A percentile compares a stretch with the other conserved stretches of the same genome.
phyloP scores from a whole-genome alignment of 179 eudicot genomes.

The Beta macrorhiza region DNA sequence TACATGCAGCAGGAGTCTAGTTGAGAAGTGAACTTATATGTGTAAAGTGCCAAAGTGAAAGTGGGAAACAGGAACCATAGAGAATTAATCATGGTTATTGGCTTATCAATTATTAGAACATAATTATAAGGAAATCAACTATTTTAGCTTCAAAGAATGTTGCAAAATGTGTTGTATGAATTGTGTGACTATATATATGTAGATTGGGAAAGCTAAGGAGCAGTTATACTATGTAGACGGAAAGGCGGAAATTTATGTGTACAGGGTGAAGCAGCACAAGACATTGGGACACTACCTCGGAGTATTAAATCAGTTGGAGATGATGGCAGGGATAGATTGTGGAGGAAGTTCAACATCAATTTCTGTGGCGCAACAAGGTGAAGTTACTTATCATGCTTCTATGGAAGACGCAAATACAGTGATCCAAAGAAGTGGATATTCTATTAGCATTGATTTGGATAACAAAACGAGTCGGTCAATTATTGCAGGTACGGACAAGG shows the following conservation, averaged over 20 bases:
- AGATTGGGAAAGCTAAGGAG: background rate
- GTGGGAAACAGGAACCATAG: too few species aligned
- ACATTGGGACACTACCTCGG: background rate
- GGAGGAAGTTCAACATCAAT: background rate
- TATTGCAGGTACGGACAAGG: background rate
- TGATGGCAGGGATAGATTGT: background rate
- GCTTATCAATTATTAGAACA: too few species aligned
- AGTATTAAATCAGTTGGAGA: background rate
- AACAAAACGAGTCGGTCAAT: background rate
- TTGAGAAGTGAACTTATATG: too few species aligned
- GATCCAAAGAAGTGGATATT: background rate
- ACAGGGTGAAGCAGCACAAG: background rate
- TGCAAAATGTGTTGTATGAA: background rate
- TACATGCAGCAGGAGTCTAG: too few species aligned
- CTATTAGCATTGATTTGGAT: background rate
- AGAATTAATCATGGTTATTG: too few species aligned
- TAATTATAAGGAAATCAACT: too few species aligned
- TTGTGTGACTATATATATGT: background rate
- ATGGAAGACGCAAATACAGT: background rate
- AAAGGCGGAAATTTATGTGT: background rate
- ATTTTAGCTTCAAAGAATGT: background rate
- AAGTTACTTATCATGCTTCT: background rate
- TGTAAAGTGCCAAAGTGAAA: too few species aligned
- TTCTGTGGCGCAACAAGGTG: background rate
- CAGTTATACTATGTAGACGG: background rate